Percentiles rank a stretch among this genome's conserved stretches.
Evolutionary conservation across 2,329 filamentous ascomycete species (phyloP).

Genomic region (Ascochyta rabiei): DNA sequence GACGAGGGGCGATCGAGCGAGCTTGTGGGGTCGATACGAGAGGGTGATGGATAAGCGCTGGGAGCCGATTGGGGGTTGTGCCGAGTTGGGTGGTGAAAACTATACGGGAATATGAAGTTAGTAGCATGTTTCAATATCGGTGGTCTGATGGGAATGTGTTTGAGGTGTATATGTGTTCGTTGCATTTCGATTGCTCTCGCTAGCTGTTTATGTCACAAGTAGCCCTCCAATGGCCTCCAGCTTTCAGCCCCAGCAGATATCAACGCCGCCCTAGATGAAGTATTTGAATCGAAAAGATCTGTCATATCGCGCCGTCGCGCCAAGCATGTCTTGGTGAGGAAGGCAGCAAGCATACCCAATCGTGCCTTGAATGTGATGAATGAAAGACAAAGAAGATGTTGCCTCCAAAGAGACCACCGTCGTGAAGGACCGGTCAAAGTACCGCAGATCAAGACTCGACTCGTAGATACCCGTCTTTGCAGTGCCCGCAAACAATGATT

Average conservation of each 20-base stretch:
- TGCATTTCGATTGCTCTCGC: conserved; percentile 7
- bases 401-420: conserved; percentile 12
- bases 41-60: conserved; percentile 4
- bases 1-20: conserved; percentile 1
- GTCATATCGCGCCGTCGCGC: conserved; percentile 10
- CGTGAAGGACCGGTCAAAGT: conserved; percentile 36
- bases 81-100: background rate
- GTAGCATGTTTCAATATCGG: too few species aligned
- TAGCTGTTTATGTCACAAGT: conserved; percentile 4
- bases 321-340: conserved; percentile 4
- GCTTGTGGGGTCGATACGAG: conserved; percentile 12
- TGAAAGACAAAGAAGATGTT: conserved; percentile 26
- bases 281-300: conserved; percentile 14
- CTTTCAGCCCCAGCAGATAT: conserved; percentile 6
- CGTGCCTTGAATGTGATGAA: conserved; percentile 21
- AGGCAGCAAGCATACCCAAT: conserved; percentile 8
- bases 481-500: conserved; percentile 23
- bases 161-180: conserved; percentile 12
- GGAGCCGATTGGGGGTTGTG: conserved; percentile 2
- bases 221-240: background rate
- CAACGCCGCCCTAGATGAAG: conserved; percentile 15
- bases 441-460: conserved; percentile 22
- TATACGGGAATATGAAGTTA: too few species aligned
- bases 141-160: background rate
- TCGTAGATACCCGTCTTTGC: conserved; percentile 37